Evolutionary conservation across 2,329 filamentous ascomycete genomes (phyloP), one percentile per base, ranked within the genome.

Genomic region (Malbranchea cinnamomea): DNA sequence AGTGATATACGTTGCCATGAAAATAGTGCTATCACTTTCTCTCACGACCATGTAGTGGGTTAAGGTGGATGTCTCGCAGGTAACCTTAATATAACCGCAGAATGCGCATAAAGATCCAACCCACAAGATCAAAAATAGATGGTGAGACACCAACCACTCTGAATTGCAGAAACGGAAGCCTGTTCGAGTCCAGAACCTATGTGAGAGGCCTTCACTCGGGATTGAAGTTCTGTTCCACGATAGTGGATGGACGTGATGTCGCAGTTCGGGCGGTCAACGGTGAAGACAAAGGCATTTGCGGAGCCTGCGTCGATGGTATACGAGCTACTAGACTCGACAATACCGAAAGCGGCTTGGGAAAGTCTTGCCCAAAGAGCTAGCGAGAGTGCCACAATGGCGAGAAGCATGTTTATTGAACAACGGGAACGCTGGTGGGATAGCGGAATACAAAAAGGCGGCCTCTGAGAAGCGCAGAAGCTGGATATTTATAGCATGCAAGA

Each of bases 201-300:
- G 32, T 74, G 71, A n/a, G 64, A 66, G 14, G 58, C 59, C 26
- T 59, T 60, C 26, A 49, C 48, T 5, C 51, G 37, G 40, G 69
- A 67, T 48, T 77, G 73, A 5, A 72, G 60, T 45, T 78, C 68
- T 24, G 60, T 59, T 35, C 68, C 65, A 14, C 67, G 64, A 44
- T 63, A 76, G 31, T 63, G 62, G 47, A 78, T 68, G 0, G 71
- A 75, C 9, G 63, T 74, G 47, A 78, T 71, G 40, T 76, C 73
- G 40, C 72, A 75, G 45, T 55, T 74, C 10, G 55, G 57, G 26
- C 60, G 55, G 39, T 54, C 62, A 28, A 72, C 60, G 3, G 60
- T 62, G 38, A 71, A 63, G 21, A 62, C 48, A 30, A 72, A 51
- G 3, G 63, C 34, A 37, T 69, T 67, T 18, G 54, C 34, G 7